Evolutionary conservation across 305 asterid genomes (phyloP).

Genomic region (Coffea humblotiana): DNA sequence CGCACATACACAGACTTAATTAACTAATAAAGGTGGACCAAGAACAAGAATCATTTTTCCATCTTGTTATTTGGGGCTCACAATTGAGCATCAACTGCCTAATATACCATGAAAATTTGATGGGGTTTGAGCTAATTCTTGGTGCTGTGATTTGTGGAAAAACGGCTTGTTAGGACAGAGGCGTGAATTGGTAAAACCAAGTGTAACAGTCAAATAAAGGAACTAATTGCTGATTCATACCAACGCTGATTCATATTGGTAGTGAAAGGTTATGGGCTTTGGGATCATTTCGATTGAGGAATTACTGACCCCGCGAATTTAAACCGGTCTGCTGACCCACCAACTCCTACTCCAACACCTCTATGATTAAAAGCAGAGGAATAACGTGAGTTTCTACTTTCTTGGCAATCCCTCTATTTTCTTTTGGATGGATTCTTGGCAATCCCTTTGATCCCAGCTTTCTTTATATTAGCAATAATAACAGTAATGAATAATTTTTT

Average conservation of each 20-base stretch:
- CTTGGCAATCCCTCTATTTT: neutral
- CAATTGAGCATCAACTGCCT: neutral
- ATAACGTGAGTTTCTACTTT: constrained; percentile 20
- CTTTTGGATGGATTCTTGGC: neutral
- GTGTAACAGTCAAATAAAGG: neutral
- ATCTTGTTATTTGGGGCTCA: neutral
- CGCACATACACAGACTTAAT: neutral
- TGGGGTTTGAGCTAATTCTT: neutral
- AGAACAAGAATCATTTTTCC: neutral
- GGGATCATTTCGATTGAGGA: neutral
- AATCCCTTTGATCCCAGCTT: neutral
- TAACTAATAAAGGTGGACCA: neutral
- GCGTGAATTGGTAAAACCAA: neutral
- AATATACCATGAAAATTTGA: neutral
- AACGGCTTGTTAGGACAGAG: neutral
- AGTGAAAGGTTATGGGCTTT: neutral
- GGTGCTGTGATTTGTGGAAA: neutral
- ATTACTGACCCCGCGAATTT: neutral
- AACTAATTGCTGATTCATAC: neutral
- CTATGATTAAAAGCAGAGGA: constrained; percentile 7
- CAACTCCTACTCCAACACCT: constrained; percentile 16
- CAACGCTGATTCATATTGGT: neutral
- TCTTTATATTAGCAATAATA: neutral
- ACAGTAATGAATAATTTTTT: neutral
- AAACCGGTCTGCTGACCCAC: constrained; percentile 18